Evolutionary conservation across 2,329 filamentous ascomycete species (phyloP), one percentile per base, ranked within the genome.

Genomic region (Botrytis hyacinthi): DNA sequence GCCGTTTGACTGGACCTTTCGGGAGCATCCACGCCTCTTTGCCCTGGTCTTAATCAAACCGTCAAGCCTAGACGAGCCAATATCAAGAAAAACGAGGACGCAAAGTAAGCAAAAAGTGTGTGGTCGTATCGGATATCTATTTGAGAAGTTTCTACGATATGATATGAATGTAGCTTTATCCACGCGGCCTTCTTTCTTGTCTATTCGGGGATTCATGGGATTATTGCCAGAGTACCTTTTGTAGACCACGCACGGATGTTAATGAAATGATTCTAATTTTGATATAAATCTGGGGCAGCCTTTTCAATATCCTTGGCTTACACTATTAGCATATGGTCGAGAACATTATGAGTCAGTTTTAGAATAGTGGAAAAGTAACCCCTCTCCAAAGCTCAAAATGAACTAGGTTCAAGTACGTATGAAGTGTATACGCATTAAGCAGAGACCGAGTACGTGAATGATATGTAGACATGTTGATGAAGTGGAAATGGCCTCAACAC

Each of bases 1-100:
- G 72, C 59, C 68, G 67, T 74, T 76, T 76, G 73, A 75, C 70
- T 76, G 74, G 69, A 74, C 62, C n/a, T 29, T 68, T 73, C 74
- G 57, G 35, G 66, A 70, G 46, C 51, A 26, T 71, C 46, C 72
- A 44, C 37, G 59, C 62, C 46, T 66, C 65, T 54, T 37, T 37
- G 63, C 46, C 63, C 59, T 70, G 60, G 42, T 61, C 42, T 61
- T 29, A 40, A 40, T 68, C 42, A 68, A 57, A 68, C 26, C 26
- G 65, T 68, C 65, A 57, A 68, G 65, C 65, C 35, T 57, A 57
- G 51, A 18, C 37, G n/a, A 62, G 29, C 51, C 54, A 61, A 32
- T 46, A 42, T 68, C 46, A 57, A 57, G 46, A 35, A 22, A 32
- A 42, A 42, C 16, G 26, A n/a, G 48, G 20, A 51, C 51, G 51